A percentile compares a stretch with the other conserved stretches of the same genome.
Evolutionary conservation across 305 asterid genomes (phyloP).

Genomic region (Ilex paraguariensis): DNA sequence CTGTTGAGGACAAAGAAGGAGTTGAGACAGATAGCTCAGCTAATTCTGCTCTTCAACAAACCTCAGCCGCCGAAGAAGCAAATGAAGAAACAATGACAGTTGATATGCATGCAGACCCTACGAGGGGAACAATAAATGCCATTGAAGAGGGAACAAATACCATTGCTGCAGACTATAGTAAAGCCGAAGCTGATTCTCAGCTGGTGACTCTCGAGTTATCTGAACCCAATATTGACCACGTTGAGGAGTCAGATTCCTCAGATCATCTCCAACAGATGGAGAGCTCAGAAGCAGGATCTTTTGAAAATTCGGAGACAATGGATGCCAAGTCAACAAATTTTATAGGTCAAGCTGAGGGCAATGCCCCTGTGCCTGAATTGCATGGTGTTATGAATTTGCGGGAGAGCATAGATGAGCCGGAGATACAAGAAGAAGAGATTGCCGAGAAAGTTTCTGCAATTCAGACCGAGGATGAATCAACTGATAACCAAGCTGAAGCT

Average conservation of each 20-base stretch:
- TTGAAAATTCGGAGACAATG: constrained; percentile 26
- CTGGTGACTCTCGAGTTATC: constrained; percentile 29
- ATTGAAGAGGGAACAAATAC: constrained; percentile 29
- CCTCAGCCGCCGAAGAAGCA: constrained; percentile 30
- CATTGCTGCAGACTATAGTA: constrained; percentile 27
- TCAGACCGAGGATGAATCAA: constrained; percentile 31
- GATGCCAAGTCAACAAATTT: constrained; percentile 31
- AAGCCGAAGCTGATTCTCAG: constrained; percentile 31
- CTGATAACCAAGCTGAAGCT: constrained; percentile 27
- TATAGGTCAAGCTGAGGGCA: constrained; percentile 28
- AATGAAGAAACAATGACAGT: constrained; percentile 22
- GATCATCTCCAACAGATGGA: constrained; percentile 31
- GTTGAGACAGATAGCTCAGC: constrained; percentile 24
- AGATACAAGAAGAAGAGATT: constrained; percentile 28
- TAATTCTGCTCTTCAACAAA: constrained; percentile 28
- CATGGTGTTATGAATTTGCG: constrained; percentile 25
- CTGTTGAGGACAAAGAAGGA: constrained; percentile 23
- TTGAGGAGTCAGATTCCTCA: constrained; percentile 33
- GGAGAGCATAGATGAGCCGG: constrained; percentile 31
- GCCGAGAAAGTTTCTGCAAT: constrained; percentile 33
- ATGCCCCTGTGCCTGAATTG: constrained; percentile 20
- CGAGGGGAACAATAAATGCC: constrained; percentile 26
- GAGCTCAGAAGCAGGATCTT: constrained; percentile 31
- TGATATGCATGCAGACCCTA: constrained; percentile 28
- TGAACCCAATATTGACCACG: constrained; percentile 31